phyloP scores from a whole-genome alignment of 169 alveolate genomes.

The Besnoitia besnoiti region DNA sequence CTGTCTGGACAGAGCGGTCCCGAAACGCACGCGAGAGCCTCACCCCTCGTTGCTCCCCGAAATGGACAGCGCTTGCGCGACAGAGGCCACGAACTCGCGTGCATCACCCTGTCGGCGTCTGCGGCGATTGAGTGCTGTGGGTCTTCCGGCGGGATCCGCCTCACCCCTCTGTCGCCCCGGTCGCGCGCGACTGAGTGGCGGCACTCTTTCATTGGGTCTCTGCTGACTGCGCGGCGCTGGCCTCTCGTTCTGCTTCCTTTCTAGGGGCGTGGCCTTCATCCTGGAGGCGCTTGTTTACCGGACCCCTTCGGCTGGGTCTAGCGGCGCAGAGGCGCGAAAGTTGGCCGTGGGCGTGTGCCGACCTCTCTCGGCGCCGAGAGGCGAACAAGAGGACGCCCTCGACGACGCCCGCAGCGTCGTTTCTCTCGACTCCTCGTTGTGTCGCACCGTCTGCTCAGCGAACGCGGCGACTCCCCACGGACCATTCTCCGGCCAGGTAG shows the following conservation, averaged over 20 bases:
- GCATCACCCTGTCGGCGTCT: too few relatives aligned
- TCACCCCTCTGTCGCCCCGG: too few relatives aligned
- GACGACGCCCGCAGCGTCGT: background rate
- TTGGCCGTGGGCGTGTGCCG: background rate
- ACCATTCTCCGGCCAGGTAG: constrained; percentile 52
- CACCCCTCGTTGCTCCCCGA: background rate
- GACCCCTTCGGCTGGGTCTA: background rate
- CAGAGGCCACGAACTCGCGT: too few relatives aligned
- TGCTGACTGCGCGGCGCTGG: background rate
- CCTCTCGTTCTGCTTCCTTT: background rate
- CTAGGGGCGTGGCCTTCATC: constrained; percentile 51
- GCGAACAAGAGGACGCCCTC: background rate
- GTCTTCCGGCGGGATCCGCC: too few relatives aligned
- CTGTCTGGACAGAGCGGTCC: too few relatives aligned
- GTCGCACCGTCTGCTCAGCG: background rate
- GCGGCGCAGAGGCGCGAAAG: background rate
- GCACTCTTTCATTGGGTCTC: too few relatives aligned
- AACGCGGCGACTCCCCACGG: constrained; percentile 21
- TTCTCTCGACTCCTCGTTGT: background rate
- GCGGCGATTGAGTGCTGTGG: too few relatives aligned
- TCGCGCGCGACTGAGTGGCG: too few relatives aligned
- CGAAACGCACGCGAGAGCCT: too few relatives aligned
- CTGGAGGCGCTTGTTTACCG: constrained; percentile 37
- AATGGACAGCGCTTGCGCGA: too few relatives aligned
- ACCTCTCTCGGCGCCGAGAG: background rate